Conservation (phyloP, 208 protist genomes). For the Trichomonas vaginalis region DNA sequence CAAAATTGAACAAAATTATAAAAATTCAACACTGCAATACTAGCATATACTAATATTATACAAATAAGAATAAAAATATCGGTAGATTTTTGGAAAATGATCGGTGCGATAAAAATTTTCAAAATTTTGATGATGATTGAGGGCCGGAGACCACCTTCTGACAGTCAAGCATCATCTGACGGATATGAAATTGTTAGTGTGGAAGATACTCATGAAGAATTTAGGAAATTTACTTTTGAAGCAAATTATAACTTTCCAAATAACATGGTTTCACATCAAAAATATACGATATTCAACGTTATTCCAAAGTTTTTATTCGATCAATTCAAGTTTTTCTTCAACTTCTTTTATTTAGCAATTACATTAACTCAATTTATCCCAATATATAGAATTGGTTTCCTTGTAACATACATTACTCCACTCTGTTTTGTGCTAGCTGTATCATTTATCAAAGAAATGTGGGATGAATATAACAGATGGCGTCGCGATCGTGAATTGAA, state of each 20-base stretch:
- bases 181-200: neutral
- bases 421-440: constrained; percentile 50
- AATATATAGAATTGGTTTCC: constrained; percentile 45
- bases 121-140: neutral
- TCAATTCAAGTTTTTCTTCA: constrained; percentile 59
- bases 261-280: constrained; percentile 27
- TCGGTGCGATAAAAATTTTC: neutral
- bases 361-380: constrained; percentile 52
- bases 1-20: too few species aligned
- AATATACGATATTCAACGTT: constrained; percentile 34
- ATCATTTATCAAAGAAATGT: constrained; percentile 47
- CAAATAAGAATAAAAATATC: too few species aligned
- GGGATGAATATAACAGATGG: neutral
- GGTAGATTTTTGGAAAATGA: too few species aligned
- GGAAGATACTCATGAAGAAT: neutral
- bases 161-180: neutral
- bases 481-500: constrained; percentile 5
- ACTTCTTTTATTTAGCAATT: constrained; percentile 55
- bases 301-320: constrained; percentile 47
- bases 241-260: neutral
- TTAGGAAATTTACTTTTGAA: neutral
- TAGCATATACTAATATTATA: too few species aligned
- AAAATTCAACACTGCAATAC: too few species aligned
- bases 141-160: neutral
- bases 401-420: constrained; percentile 54